Evolutionary conservation across 1,139 yeast genomes (phyloP), one percentile per base, ranked within the genome.

Genomic region (Wickerhamomyces sp.): DNA sequence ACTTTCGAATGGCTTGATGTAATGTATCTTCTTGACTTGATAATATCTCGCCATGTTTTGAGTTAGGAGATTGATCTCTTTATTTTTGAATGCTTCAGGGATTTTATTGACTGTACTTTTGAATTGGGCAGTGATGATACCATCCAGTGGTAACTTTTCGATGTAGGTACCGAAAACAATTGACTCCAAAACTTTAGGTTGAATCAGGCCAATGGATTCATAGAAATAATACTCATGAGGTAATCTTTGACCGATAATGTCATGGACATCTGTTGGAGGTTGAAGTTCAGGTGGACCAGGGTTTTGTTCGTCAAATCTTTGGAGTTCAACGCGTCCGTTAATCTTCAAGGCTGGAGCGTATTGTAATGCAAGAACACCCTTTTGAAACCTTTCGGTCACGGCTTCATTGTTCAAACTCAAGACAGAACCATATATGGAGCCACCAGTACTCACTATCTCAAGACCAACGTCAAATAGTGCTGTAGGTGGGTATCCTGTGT

Each of bases 171-270:
- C 94, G 45, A 78, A 79, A 0, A 87, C 74, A 26, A 90, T 72
- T 0, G 89, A 78, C 52, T 85, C 87, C 43, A 86, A 71, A 36
- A 87, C 63, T 49, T 79, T 81, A 8, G 86, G 72, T 8, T 85
- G 79, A 27, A 85, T 69, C 37, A 91, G 63, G 1, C 98, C 99
- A 45, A 85, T 66, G 0, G 95, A 83, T 59, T 82, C 80, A 64
- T 90, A 93, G 60, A 84, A 89, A 60, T 81, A 84, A 40, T 86
- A 72, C 65, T 91, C 98, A 41, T 90, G 87, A 1, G 98, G 96
- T 45, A 93, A 71, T 59, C 94, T 77, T 62, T 87, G 91, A 6
- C 95, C 90, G 43, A 93, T 75, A 44, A 91, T 77, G 42, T 84
- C 93, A 60, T 88, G 95, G 26, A 88, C 72, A 62, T 90, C 95